These are phyloP conservation scores for Panaeolus papilionaceus DNA, from an alignment of 768 basidiomycete genomes.

Conservation along the genomic window DNA sequence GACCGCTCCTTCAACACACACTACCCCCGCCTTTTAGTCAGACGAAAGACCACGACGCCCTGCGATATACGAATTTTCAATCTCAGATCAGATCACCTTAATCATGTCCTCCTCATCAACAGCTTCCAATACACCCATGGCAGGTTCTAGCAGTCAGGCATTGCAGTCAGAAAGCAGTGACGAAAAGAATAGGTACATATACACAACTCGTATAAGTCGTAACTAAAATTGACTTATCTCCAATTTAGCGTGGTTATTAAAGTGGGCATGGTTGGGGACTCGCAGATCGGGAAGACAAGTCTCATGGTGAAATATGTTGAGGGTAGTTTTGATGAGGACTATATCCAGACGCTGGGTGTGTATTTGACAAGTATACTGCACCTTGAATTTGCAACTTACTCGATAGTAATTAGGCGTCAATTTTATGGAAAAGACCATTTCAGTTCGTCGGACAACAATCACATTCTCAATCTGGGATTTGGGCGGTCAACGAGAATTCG, in stretches of 20 bases:
- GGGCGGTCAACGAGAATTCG: conserved; percentile 97
- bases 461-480: conserved; percentile 99
- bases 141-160: conserved; percentile 60
- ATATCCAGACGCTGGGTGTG: conserved; percentile 98
- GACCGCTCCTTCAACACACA: conserved; percentile 26
- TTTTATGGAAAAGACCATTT: conserved; percentile 99
- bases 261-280: conserved; percentile 99
- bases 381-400: conserved; percentile 16
- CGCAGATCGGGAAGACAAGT: conserved; percentile 98
- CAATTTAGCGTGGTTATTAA: conserved; percentile 87
- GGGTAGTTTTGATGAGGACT: conserved; percentile 98
- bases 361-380: conserved; percentile 20
- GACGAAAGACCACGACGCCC: conserved; percentile 28
- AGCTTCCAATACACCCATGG: conserved; percentile 47
- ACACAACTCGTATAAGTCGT: background rate
- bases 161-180: conserved; percentile 66
- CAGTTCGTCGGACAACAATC: conserved; percentile 97
- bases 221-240: background rate
- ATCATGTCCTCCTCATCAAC: conserved; percentile 60
- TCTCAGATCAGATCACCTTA: conserved; percentile 27
- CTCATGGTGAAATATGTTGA: conserved; percentile 99
- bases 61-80: conserved; percentile 25
- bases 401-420: conserved; percentile 73
- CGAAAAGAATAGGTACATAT: conserved; percentile 71
- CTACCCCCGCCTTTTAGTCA: conserved; percentile 21